Base-by-base conservation (phyloP, 257 asterid species). In the Lantana camara region DNA sequence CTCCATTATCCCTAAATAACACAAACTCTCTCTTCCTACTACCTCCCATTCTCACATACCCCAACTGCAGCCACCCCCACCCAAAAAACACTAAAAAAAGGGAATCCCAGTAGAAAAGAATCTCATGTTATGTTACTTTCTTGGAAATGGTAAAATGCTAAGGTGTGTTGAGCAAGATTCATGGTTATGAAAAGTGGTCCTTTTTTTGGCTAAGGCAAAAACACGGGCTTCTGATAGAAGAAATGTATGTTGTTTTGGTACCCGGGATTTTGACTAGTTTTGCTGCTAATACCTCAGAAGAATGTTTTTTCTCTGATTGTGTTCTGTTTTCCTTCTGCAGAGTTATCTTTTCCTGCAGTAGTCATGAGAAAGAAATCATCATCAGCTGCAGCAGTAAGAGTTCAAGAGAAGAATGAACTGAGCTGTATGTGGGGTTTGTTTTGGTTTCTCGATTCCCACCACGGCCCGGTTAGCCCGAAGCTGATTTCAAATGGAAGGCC, bases 371-470 rank as follows among this genome's bases (percentile, higher is more conserved):
- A 59, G 66, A 71, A 70, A 71, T 59, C 79, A 27, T n/a, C n/a
- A n/a, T n/a, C n/a, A n/a, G n/a, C n/a, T n/a, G 7, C 40, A 35
- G 40, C 32, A 72, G n/a, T 59, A 61, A 70, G 62, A 67, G 32
- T 59, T 23, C 57, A 52, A 48, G 63, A 53, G 50, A 70, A 63
- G 54, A 56, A 54, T 59, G 83, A 78, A 44, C 20, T 78, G 49
- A 79, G 68, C 64, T 77, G 83, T 66, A 65, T 65, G 50, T 70
- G 77, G 79, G 77, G 79, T 41, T 50, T 77, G 71, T 66, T 74
- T 53, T 61, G 59, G 2, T 68, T 76, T 63, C 70, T 75, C 49
- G 75, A 73, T 15, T 73, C 76, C 58, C 41, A 69, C 12, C 70
- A 66, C 15, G 70, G 59, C 47, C 41, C 65, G 4, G 35, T 71